Base-by-base conservation (phyloP, 345 rosid genomes). In the Erucastrum elatum region DNA sequence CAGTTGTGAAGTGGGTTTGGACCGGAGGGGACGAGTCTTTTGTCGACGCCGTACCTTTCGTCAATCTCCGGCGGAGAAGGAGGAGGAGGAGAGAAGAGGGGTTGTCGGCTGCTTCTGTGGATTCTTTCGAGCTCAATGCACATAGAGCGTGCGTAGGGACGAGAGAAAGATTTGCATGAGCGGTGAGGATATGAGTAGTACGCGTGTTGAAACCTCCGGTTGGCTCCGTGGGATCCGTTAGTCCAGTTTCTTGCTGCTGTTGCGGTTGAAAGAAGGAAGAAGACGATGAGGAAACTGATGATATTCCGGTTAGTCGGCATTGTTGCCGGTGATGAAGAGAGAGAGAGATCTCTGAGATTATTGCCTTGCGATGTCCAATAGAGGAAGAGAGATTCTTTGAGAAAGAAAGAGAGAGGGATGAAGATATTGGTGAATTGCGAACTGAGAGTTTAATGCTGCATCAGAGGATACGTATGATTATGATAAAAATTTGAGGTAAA, bases 1-100 rank as follows among this genome's bases (percentile, higher is more conserved):
- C 37, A 87, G 85, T 91, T 96, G 82, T 94, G 98, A 76, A 94
- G 86, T 4, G 98, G 97, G 84, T 94, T 94, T 2, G 98, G 96
- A 63, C 98, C 97, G 1, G 94, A 90, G 16, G 97, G 98, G 46
- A 94, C 98, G 4, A 86, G 93, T 49, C 97, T 92, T 84, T 94
- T 94, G 72, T 94, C 87, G 2, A 88, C 88, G 11, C 94, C 92
- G 62, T 91, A 94, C 35, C 89, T 91, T 2, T 83, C 88, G 77
- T 94, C 98, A 71, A 91, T 89, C 93, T 91, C 84, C 33, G 60
- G 1, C 39, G 70, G 70, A 76, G 49, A 12, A 44, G 82, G 69
- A 73, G 77, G 65, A 3, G 77, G 84, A 34, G 73, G 31, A 66
- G 78, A 33, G 64, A 72, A 65, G 2, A 46, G 75, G 0, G 80